These are phyloP conservation scores for Loxodes magnus DNA, from an alignment of 73 alveolate genomes.

Conservation along the genomic window DNA sequence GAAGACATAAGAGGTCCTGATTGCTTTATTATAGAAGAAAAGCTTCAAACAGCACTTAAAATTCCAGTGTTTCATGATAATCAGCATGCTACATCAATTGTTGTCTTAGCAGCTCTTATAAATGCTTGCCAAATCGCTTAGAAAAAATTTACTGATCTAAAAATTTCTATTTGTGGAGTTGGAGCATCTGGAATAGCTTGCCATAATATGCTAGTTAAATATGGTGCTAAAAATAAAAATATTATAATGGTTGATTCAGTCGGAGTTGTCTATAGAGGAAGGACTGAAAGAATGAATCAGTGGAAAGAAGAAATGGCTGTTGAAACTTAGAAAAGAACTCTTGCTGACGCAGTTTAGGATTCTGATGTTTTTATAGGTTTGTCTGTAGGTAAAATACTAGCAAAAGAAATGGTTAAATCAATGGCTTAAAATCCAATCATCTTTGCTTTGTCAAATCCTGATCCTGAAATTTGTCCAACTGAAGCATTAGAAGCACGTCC, in stretches of 20 bases:
- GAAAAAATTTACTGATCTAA: slow-evolving; percentile 23
- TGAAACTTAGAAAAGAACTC: too few relatives aligned
- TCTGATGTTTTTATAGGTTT: slow-evolving; percentile 55
- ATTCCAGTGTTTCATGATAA: slow-evolving; percentile 55
- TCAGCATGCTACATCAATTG: slow-evolving; percentile 54
- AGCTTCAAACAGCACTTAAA: slow-evolving; percentile 23
- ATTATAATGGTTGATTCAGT: slow-evolving; percentile 36
- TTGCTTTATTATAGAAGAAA: slow-evolving; percentile 30
- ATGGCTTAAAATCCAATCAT: slow-evolving; percentile 45
- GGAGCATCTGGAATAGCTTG: slow-evolving; percentile 76
- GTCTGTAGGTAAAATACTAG: slow-evolving; percentile 27
- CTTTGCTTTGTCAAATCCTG: too few relatives aligned
- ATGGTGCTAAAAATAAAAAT: slow-evolving; percentile 31
- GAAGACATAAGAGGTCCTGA: slow-evolving; percentile 62
- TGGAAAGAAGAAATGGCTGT: slow-evolving; percentile 42
- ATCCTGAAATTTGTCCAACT: too few relatives aligned
- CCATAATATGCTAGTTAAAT: slow-evolving; percentile 18
- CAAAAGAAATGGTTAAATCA: slow-evolving; percentile 19
- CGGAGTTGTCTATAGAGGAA: slow-evolving; percentile 56
- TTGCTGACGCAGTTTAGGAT: slow-evolving; percentile 35
- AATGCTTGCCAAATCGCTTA: slow-evolving; percentile 22
- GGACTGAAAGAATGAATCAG: slow-evolving; percentile 51
- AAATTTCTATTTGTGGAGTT: slow-evolving; percentile 50
- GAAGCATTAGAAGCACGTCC: too few relatives aligned
- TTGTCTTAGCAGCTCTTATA: too few relatives aligned